Conservation (phyloP, 306 rosid species). For the Senna tora region DNA sequence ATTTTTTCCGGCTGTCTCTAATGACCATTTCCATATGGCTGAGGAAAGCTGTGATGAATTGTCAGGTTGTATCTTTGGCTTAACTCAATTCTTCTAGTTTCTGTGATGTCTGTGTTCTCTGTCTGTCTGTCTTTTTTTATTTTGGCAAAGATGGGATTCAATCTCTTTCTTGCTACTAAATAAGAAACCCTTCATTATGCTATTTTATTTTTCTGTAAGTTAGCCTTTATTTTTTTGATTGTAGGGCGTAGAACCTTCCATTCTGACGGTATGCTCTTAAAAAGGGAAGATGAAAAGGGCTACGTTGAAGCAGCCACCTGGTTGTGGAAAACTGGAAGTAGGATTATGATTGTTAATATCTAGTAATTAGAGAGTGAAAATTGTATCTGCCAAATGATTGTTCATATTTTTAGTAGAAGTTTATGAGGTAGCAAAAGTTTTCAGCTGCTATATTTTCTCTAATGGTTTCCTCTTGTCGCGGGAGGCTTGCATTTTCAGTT, state of each 20-base stretch:
- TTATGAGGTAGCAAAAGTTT: slow-evolving; percentile 27
- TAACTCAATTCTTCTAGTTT: not conserved
- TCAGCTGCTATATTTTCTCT: slow-evolving; percentile 18
- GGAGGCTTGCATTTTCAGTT: slow-evolving; percentile 26
- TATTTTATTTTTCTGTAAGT: slow-evolving; percentile 20
- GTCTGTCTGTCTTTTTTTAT: slow-evolving; percentile 24
- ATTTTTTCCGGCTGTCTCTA: slow-evolving; percentile 35
- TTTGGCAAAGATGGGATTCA: slow-evolving; percentile 31
- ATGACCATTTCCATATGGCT: slow-evolving; percentile 36
- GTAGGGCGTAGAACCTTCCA: slow-evolving; percentile 10
- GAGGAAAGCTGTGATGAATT: slow-evolving; percentile 44
- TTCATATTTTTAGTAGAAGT: not conserved
- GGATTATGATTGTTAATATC: not conserved
- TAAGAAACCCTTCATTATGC: slow-evolving; percentile 18
- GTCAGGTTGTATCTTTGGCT: slow-evolving; percentile 54
- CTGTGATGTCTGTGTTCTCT: not conserved
- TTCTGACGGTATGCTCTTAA: slow-evolving; percentile 13
- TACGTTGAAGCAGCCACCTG: slow-evolving; percentile 23
- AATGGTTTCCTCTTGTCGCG: slow-evolving; percentile 7
- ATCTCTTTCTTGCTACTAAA: slow-evolving; percentile 28
- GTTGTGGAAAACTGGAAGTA: slow-evolving; percentile 19
- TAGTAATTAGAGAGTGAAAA: not conserved
- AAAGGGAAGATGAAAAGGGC: slow-evolving; percentile 25
- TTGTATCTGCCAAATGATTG: too few relatives aligned
- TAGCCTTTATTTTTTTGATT: not conserved